phyloP scores from a whole-genome alignment of 2,329 filamentous ascomycete genomes.

The Malbranchea zuffiana region DNA sequence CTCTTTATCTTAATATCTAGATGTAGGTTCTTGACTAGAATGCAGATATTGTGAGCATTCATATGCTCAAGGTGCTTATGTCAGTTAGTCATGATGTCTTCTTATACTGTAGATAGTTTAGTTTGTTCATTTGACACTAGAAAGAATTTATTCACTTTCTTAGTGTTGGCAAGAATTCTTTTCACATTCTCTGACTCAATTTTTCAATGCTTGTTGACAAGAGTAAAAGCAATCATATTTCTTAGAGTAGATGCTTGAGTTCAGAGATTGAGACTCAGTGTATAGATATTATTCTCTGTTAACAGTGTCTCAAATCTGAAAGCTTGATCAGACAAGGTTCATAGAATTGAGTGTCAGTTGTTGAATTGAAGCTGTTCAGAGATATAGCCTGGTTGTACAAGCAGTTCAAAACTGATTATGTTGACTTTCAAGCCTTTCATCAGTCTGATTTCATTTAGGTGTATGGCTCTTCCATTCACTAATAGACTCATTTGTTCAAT shows the following conservation, averaged over 20 bases:
- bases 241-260: neutral
- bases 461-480: neutral
- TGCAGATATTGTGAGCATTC: neutral
- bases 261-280: neutral
- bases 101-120: neutral
- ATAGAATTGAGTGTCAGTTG: neutral
- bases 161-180: neutral
- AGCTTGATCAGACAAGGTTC: neutral
- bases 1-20: constrained; percentile 1
- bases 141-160: neutral
- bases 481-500: no score
- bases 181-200: neutral
- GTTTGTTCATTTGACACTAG: neutral
- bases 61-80: constrained; percentile 1
- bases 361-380: neutral
- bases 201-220: neutral
- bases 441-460: neutral
- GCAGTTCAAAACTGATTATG: neutral
- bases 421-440: neutral
- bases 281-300: neutral
- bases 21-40: neutral
- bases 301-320: neutral
- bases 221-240: neutral
- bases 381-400: neutral
- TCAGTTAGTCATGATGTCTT: constrained; percentile 1